A percentile compares a stretch with the other conserved stretches of the same genome.
Conservation (phyloP, 1,284 basidiomycete genomes). For the Grifola frondosa region DNA sequence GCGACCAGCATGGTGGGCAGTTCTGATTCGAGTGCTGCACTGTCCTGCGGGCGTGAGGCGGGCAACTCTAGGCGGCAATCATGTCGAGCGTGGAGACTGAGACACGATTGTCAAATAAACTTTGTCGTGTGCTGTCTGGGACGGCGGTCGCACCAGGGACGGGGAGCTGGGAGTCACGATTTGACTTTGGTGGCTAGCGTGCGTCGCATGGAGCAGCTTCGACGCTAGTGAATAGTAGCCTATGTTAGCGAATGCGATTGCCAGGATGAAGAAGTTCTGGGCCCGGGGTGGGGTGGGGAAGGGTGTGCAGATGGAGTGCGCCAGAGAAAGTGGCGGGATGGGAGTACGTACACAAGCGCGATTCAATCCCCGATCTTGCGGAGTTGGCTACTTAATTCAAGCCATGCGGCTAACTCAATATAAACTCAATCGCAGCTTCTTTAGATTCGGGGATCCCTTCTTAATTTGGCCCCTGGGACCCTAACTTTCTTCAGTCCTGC, state of each 20-base stretch:
- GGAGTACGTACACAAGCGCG: conserved; percentile 7
- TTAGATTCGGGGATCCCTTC: conserved; percentile 36
- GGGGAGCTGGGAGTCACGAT: conserved; percentile 6
- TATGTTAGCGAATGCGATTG: neutral
- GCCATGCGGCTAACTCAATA: conserved; percentile 26
- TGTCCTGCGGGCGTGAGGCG: conserved; percentile 15
- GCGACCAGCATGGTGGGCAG: conserved; percentile 16
- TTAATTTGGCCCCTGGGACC: conserved; percentile 21
- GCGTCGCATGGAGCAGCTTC: neutral
- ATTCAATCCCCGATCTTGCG: conserved; percentile 27
- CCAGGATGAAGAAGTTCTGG: neutral
- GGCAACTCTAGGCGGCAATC: conserved; percentile 16
- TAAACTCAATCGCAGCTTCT: conserved; percentile 35
- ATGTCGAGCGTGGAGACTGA: conserved; percentile 9
- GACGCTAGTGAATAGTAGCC: neutral
- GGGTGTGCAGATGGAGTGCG: too few relatives aligned
- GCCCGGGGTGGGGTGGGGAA: neutral
- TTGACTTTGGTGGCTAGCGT: neutral
- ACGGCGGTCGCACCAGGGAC: neutral
- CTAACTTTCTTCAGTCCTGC: conserved; percentile 14
- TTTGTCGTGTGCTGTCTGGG: conserved; percentile 16
- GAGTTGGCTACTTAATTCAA: conserved; percentile 21
- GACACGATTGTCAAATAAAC: conserved; percentile 18
- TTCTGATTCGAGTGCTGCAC: conserved; percentile 14
- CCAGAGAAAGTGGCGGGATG: conserved; percentile 7